A percentile compares a stretch with the other conserved stretches of the same genome.
Evolutionary conservation across 768 basidiomycete species (phyloP).

Genomic region (Mycena leptocephala): DNA sequence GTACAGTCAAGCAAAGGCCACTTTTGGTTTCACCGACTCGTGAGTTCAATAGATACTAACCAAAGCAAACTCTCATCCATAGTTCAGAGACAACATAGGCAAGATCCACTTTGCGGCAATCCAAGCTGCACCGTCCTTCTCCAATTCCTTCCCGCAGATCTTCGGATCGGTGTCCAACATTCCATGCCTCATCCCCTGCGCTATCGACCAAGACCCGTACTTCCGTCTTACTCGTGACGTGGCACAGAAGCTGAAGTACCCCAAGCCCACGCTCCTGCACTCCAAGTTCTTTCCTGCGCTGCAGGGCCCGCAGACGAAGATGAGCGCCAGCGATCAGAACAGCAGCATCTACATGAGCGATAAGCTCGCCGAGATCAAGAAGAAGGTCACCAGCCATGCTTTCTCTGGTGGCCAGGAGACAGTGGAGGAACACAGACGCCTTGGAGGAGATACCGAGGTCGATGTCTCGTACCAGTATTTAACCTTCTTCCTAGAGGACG

Average conservation of each 20-base stretch:
- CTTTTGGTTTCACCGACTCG: slow-evolving; percentile 98
- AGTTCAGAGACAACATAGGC: slow-evolving; percentile 93
- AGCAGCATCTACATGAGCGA: slow-evolving; percentile 98
- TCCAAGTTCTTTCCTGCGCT: slow-evolving; percentile 98
- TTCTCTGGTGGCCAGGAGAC: slow-evolving; percentile 97
- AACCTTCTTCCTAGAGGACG: slow-evolving; percentile 95
- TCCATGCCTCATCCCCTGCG: slow-evolving; percentile 96
- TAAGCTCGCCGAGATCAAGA: slow-evolving; percentile 93
- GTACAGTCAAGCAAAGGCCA: slow-evolving; percentile 93
- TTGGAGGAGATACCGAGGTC: slow-evolving; percentile 95
- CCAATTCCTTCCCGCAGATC: slow-evolving; percentile 98
- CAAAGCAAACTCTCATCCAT: not conserved
- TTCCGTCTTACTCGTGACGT: slow-evolving; percentile 98
- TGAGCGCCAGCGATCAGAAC: slow-evolving; percentile 97
- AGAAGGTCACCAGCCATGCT: slow-evolving; percentile 96
- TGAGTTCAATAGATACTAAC: slow-evolving; percentile 58
- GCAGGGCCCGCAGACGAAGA: slow-evolving; percentile 98
- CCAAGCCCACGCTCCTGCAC: slow-evolving; percentile 93
- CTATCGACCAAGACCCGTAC: slow-evolving; percentile 98
- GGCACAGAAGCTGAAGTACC: slow-evolving; percentile 94
- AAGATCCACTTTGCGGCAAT: slow-evolving; percentile 97
- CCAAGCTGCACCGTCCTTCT: slow-evolving; percentile 97
- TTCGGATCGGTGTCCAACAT: slow-evolving; percentile 88
- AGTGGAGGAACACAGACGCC: slow-evolving; percentile 92
- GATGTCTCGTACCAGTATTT: slow-evolving; percentile 97